Conservation (phyloP, 257 asterid genomes). For the Solanum appendiculatum region DNA sequence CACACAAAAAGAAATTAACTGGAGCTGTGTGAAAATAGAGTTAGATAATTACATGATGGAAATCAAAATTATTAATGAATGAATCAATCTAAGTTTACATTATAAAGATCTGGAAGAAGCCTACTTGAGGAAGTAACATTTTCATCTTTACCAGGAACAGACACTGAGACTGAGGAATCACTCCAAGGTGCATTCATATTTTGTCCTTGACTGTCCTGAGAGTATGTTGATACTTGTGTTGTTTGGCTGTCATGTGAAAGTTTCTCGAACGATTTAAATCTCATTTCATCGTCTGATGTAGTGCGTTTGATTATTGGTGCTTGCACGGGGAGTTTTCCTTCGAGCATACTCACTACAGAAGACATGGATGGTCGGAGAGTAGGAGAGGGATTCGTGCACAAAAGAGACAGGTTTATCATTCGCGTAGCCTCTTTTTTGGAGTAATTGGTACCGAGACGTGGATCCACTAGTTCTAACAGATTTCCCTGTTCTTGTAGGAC, state of each 20-base stretch:
- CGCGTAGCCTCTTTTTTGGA: slow-evolving; percentile 48
- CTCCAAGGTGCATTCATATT: slow-evolving; percentile 63
- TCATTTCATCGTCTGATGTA: slow-evolving; percentile 19
- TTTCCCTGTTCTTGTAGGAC: slow-evolving; percentile 82
- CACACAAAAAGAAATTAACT: neutral
- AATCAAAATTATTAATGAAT: neutral
- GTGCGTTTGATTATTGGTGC: slow-evolving; percentile 58
- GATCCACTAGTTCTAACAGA: slow-evolving; percentile 79
- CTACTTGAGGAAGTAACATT: slow-evolving; percentile 20
- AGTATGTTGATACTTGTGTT: slow-evolving; percentile 25
- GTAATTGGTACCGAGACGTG: slow-evolving; percentile 45
- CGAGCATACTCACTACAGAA: slow-evolving; percentile 75
- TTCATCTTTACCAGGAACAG: slow-evolving; percentile 32
- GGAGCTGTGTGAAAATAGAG: neutral
- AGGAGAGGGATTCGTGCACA: slow-evolving; percentile 77
- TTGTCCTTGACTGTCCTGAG: slow-evolving; percentile 37
- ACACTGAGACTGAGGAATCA: slow-evolving; percentile 46
- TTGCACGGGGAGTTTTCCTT: slow-evolving; percentile 65
- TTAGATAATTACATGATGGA: neutral
- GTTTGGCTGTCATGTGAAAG: slow-evolving; percentile 68
- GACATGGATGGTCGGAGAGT: slow-evolving; percentile 78
- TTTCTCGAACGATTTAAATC: slow-evolving; percentile 61
- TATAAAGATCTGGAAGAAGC: slow-evolving; percentile 30
- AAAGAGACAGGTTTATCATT: slow-evolving; percentile 54
- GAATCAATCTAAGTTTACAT: slow-evolving; percentile 1